Evolutionary conservation across 768 basidiomycete species (phyloP), one percentile per base, ranked within the genome.

Genomic region (Boletus fagicola): DNA sequence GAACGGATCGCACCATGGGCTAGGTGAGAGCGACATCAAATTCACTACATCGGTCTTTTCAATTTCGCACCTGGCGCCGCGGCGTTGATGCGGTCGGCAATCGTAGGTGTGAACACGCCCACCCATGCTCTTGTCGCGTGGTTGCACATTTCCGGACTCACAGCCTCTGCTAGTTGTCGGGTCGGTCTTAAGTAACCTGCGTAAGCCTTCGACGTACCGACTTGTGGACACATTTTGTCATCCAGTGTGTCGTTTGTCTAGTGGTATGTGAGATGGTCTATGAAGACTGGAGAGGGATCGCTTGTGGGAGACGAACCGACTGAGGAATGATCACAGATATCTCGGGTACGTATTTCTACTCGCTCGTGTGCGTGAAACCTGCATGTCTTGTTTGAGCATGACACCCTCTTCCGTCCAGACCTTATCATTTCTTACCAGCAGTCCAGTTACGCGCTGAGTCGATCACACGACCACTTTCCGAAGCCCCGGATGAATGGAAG

Each of bases 1-100:
- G 69, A 94, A 94, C 5, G 92, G 65, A 5, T 66, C 67, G 66
- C 93, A 94, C 75, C 87, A 93, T 2, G 79, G 80, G 59, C 86
- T 87, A 48, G 70, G 64, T 24, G 56, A 28, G 28, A 28, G 28
- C 28, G 28, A 28, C 28, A 7, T 28, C 28, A 28, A 28, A 28
- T 28, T 28, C 28, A 28, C 28, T 28, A 28, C 28, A 6, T 28
- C 28, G 3, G 6, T 28, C 28, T 28, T 28, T 28, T 28, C 6
- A 28, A 28, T 28, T 28, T 28, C 28, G 28, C 28, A 28, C 28
- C 28, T 6, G 28, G n/a, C 26, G 26, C 26, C 4, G 26, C 76
- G 4, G 64, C 33, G 62, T 90, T 88, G 49, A 92, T 74, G 28
- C 83, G 80, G 2, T 72, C 68, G 0, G 78, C 81, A 46, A 89